Percentiles rank a stretch among this genome's conserved stretches.
phyloP scores from a whole-genome alignment of 2,329 filamentous ascomycete genomes.

The Cercospora canescens region DNA sequence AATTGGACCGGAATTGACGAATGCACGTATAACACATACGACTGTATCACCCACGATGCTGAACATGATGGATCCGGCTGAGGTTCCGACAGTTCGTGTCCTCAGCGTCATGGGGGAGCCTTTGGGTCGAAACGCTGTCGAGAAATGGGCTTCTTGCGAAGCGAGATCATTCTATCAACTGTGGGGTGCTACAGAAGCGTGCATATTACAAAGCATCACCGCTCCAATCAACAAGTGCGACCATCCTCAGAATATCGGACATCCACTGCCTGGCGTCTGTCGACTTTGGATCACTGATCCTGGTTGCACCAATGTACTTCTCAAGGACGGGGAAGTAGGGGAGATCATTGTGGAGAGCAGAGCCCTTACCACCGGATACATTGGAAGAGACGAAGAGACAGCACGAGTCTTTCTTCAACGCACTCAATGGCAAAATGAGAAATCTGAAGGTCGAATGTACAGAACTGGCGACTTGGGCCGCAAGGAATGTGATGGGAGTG shows the following conservation, averaged over 20 bases:
- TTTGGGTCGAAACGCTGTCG: background rate
- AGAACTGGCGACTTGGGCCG: background rate
- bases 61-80: background rate
- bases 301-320: background rate
- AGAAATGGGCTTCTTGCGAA: background rate
- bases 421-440: background rate
- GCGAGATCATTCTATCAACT: background rate
- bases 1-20: background rate
- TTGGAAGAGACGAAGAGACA: background rate
- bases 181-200: background rate
- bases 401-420: background rate
- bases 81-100: background rate
- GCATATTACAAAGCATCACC: background rate
- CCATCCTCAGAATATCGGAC: background rate
- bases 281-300: background rate
- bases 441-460: background rate
- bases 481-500: background rate
- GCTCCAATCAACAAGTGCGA: background rate
- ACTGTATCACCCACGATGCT: background rate
- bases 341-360: background rate
- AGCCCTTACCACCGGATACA: background rate
- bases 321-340: background rate
- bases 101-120: background rate
- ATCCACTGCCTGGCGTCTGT: background rate
- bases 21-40: background rate